A percentile compares a stretch with the other conserved stretches of the same genome.
Evolutionary conservation across 2,329 filamentous ascomycete species (phyloP).

Genomic region (Penicillium thymicola): DNA sequence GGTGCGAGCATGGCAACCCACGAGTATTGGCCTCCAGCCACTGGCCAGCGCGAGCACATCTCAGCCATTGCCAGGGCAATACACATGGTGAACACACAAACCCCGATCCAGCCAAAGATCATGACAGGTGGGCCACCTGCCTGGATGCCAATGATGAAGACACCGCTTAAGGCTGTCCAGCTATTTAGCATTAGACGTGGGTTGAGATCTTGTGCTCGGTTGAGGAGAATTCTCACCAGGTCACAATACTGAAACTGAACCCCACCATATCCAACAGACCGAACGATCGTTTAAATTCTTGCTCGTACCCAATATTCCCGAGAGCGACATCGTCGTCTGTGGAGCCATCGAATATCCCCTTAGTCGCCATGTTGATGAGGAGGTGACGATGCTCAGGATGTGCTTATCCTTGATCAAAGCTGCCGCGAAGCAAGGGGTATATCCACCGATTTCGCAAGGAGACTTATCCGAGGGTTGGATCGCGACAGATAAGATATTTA

Average conservation of each 20-base stretch:
- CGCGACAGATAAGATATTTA: background rate
- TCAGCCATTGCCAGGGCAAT: conserved; percentile 57
- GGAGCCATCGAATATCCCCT: conserved; percentile 9
- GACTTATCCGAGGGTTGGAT: background rate
- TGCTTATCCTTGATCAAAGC: background rate
- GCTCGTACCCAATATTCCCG: conserved; percentile 32
- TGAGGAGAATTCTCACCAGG: conserved; percentile 32
- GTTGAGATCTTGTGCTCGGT: no score
- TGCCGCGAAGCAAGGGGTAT: background rate
- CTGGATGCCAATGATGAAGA: conserved; percentile 53
- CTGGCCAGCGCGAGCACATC: conserved; percentile 53
- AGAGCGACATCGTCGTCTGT: conserved; percentile 28
- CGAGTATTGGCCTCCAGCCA: conserved; percentile 54
- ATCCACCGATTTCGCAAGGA: background rate
- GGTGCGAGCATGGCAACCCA: conserved; percentile 56
- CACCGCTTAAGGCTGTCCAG: conserved; percentile 54
- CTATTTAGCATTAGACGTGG: conserved; percentile 15
- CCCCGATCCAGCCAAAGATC: conserved; percentile 55
- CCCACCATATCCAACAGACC: conserved; percentile 54
- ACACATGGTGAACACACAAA: conserved; percentile 47
- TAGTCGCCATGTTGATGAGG: background rate
- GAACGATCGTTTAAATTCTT: conserved; percentile 54
- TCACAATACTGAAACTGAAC: conserved; percentile 56
- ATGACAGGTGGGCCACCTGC: conserved; percentile 56
- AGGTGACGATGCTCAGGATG: no score